Evolutionary conservation across 305 asterid genomes (phyloP).

Genomic region (Solanum aculeatissimum): DNA sequence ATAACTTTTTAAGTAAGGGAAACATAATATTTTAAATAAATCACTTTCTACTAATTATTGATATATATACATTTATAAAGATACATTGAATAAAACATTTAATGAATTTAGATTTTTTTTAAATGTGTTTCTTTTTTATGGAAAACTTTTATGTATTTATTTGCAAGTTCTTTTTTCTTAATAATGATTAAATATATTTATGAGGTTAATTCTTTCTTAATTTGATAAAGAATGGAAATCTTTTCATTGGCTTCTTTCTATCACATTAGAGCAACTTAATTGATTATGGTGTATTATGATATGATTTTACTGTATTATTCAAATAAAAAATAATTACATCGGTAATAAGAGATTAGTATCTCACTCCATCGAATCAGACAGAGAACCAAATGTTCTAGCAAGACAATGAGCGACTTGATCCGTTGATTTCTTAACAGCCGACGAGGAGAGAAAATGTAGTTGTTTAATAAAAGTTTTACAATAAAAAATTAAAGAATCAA

Average conservation of each 20-base stretch:
- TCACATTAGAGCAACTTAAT: neutral
- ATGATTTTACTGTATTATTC: too few species aligned
- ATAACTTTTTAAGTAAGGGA: neutral
- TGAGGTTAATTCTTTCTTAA: neutral
- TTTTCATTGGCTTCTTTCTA: neutral
- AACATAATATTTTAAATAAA: neutral
- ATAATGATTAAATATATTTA: neutral
- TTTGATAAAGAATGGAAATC: neutral
- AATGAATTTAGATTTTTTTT: neutral
- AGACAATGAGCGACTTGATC: too few species aligned
- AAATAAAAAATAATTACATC: too few species aligned
- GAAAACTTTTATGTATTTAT: neutral
- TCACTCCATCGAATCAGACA: too few species aligned
- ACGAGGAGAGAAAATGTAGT: too few species aligned
- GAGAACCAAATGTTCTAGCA: too few species aligned
- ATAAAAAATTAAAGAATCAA: too few species aligned
- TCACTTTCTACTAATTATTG: neutral
- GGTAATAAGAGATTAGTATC: too few species aligned
- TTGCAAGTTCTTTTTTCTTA: neutral
- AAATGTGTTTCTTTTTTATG: neutral
- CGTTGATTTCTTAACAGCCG: too few species aligned
- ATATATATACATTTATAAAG: neutral
- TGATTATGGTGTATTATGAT: neutral
- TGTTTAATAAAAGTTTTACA: too few species aligned
- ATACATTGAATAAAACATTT: fast-evolving